Base-by-base conservation (phyloP, 768 basidiomycete species). In the Termitomyces sp. region DNA sequence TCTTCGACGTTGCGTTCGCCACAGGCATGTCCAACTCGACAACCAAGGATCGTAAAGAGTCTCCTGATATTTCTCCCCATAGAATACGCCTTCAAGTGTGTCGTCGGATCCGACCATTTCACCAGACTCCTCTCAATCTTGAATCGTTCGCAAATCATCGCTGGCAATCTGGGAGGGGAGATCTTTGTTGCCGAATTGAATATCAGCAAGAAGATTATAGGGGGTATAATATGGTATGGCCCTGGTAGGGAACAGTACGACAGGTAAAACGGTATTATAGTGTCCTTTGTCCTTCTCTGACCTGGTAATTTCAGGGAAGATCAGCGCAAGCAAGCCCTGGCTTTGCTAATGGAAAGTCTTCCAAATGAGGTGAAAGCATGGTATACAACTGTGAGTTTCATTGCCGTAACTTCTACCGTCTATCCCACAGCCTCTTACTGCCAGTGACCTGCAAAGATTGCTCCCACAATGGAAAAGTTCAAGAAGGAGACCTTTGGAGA, bases 181-280 rank as follows among this genome's bases (percentile, higher is more conserved):
- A 57, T 57, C 11, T 47, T 35, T 38, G 41, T 57, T 27, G 59
- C 56, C 7, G 59, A 57, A n/a, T n/a, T n/a, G 27, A 52, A 57
- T 29, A 27, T 3, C 9, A 38, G 41, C 22, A 43, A 50, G 13
- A 39, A 46, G 16, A n/a, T 57, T 18, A 49, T 60, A 5, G 56
- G 59, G 5, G 50, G 38, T 5, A 50, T n/a, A 7, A 52, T 60
- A 5, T 54, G 56, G 44, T 57, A 51, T 25, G n/a, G n/a, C 18
- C 53, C 36, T 12, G 48, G 52, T 29, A 45, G 39, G 1, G 53
- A 54, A 23, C 50, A 54, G 22, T 52, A 52, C 45, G 53, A 54
- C 41, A 60, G 48, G 53, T 49, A 49, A n/a, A n/a, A n/a, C n/a
- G n/a, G n/a, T n/a, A n/a, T n/a, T n/a, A n/a, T n/a, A n/a, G n/a